A percentile compares a stretch with the other conserved stretches of the same genome.
phyloP scores from a whole-genome alignment of 2,329 filamentous ascomycete species.

The Cordyceps tenuipes region DNA sequence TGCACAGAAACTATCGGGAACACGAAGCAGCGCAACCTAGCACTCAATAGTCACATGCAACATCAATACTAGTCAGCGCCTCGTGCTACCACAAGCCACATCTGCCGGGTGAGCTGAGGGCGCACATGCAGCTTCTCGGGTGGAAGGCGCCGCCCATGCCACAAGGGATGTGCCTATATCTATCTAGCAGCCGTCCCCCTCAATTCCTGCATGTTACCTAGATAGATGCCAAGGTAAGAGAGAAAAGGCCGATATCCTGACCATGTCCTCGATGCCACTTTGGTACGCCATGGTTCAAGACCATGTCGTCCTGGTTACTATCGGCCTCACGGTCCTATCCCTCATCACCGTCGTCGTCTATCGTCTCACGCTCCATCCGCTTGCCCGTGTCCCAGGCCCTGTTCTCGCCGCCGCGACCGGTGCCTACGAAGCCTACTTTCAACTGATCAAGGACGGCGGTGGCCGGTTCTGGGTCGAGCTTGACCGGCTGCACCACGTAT shows the following conservation, averaged over 20 bases:
- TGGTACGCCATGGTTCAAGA: background rate
- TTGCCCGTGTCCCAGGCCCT: background rate
- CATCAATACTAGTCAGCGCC: background rate
- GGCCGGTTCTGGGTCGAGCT: slow-evolving; percentile 5
- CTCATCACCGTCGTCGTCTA: background rate
- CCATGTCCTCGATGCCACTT: background rate
- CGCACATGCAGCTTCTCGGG: background rate
- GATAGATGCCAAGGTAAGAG: too few species aligned
- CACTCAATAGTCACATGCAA: too few species aligned
- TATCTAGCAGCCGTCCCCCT: background rate
- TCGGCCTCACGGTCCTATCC: background rate
- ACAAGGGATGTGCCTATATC: background rate
- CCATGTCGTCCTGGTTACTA: background rate
- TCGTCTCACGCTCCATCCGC: background rate
- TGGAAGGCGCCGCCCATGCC: background rate
- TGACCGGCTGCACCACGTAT: background rate
- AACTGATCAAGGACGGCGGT: background rate
- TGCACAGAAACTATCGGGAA: too few species aligned
- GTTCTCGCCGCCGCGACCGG: background rate
- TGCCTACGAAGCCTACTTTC: slow-evolving; percentile 2
- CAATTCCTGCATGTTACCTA: background rate
- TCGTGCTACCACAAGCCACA: background rate
- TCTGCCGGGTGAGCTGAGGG: background rate
- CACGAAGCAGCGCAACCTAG: too few species aligned
- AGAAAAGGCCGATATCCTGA: background rate